Base-by-base conservation (phyloP, 768 basidiomycete species). In the Rhodotorula paludigena region DNA sequence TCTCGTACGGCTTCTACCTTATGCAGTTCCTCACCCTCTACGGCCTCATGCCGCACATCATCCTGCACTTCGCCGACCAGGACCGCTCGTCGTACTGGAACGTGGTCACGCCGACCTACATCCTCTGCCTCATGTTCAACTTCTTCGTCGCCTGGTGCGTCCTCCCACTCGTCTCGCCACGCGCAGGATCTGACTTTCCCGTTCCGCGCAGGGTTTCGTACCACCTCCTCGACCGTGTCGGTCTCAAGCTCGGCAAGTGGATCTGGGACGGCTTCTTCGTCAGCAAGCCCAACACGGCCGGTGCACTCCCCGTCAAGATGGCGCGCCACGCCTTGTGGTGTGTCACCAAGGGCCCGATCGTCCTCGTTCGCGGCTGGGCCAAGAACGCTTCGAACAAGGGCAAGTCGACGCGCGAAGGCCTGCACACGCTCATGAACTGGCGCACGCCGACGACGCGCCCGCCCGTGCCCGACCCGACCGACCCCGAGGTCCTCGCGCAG, bases 261-360 rank as follows among this genome's bases (percentile, higher is more conserved):
- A 75, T 76, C 57, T 77, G 76, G 76, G 75, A 77, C 67, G 76
- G 76, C 23, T 51, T 77, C 66, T 77, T 77, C 64, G 75, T 77
- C 66, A 68, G 71, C 18, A 76, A 77, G 69, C 75, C 76, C 45
- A 77, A 75, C 73, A 73, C 65, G 44, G 71, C 68, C 54, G 71
- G 60, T 51, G 57, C 73, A 10, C 57, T 77, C 30, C 76, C 76
- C 20, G 45, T 52, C 62, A 77, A 76, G 66, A 55, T 75, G 39
- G 69, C 39, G 42, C 70, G 66, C 47, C 60, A 63, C 57, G 42
- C 73, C 47, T 33, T 45, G 49, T 67, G 73, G 68, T 48, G 69
- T 42, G 45, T 71, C 52, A 60, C 72, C 54, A 69, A 71, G 63
- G 73, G 63, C 8, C 76, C 76, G 30, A 59, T 69, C 21, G 53